Conservation (phyloP, 495 filamentous ascomycete genomes). For the Entonaema liquescens region DNA sequence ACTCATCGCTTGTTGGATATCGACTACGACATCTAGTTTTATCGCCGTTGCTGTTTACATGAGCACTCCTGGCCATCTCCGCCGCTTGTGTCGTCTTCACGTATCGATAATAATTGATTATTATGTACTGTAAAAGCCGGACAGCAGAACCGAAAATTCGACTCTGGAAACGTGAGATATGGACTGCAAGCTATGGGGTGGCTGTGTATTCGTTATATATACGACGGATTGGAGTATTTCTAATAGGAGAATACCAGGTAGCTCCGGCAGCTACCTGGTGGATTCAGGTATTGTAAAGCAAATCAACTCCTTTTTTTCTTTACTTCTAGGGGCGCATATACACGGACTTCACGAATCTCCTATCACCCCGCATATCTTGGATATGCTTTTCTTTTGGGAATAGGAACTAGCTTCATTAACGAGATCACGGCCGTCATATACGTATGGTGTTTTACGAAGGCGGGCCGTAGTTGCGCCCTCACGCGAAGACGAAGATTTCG, state of each 20-base stretch:
- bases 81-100: neutral
- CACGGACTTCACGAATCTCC: neutral
- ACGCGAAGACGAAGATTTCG: conserved; percentile 1
- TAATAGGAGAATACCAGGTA: conserved; percentile 12
- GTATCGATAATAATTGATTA: neutral
- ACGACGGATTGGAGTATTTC: conserved; percentile 1
- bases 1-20: neutral
- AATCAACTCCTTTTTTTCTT: neutral
- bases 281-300: neutral
- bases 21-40: conserved; percentile 28
- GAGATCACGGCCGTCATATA: conserved; percentile 2
- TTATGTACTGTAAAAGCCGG: neutral
- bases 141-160: neutral
- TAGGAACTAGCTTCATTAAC: neutral
- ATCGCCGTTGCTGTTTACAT: conserved; percentile 1
- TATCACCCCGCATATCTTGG: neutral
- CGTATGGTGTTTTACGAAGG: conserved; percentile 2
- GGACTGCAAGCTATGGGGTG: neutral
- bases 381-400: neutral
- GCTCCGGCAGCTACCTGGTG: conserved; percentile 31
- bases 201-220: conserved; percentile 10
- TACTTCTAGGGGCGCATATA: neutral
- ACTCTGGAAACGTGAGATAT: neutral
- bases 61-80: neutral
- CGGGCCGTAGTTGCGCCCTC: neutral